Conservation (phyloP, 2,329 filamentous ascomycete genomes). For the Gyromitra esculenta region DNA sequence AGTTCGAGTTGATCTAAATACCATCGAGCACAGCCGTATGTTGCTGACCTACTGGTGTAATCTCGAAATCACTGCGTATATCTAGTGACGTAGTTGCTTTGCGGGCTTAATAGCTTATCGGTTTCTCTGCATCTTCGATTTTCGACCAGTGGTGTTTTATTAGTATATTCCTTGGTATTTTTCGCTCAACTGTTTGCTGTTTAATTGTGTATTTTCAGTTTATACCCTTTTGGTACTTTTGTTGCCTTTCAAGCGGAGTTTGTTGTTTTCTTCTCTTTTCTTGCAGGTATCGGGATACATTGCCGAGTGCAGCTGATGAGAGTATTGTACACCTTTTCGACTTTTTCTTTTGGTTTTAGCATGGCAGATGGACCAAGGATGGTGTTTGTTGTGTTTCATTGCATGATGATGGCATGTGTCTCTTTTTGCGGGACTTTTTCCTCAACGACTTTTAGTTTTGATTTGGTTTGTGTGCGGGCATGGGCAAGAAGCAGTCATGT, state of each 20-base stretch:
- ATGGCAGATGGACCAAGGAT: conserved; percentile 29
- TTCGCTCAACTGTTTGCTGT: conserved; percentile 20
- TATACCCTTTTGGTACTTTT: conserved; percentile 31
- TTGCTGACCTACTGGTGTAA: conserved; percentile 23
- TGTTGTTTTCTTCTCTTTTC: conserved; percentile 35
- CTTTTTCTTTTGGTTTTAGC: conserved; percentile 44
- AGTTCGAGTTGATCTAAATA: conserved; percentile 54
- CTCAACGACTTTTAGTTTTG: conserved; percentile 42
- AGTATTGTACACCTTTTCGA: conserved; percentile 43
- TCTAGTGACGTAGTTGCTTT: conserved; percentile 40
- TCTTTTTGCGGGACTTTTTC: conserved; percentile 34
- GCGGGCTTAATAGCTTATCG: conserved; percentile 30
- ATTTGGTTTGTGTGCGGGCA: conserved; percentile 40
- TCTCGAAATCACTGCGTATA: conserved; percentile 34
- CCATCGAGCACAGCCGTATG: conserved; percentile 2
- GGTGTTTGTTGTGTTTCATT: conserved; percentile 49
- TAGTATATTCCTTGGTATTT: conserved; percentile 42
- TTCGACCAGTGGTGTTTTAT: conserved; percentile 30
- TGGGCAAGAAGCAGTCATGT: conserved; percentile 46
- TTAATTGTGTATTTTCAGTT: conserved; percentile 40
- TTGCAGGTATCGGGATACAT: conserved; percentile 49
- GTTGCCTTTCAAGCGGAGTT: conserved; percentile 28
- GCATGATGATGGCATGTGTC: conserved; percentile 49
- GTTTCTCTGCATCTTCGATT: conserved; percentile 15
- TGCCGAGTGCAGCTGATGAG: conserved; percentile 41